phyloP scores from a whole-genome alignment of 306 rosid genomes.

The Begonia peltatifolia region DNA sequence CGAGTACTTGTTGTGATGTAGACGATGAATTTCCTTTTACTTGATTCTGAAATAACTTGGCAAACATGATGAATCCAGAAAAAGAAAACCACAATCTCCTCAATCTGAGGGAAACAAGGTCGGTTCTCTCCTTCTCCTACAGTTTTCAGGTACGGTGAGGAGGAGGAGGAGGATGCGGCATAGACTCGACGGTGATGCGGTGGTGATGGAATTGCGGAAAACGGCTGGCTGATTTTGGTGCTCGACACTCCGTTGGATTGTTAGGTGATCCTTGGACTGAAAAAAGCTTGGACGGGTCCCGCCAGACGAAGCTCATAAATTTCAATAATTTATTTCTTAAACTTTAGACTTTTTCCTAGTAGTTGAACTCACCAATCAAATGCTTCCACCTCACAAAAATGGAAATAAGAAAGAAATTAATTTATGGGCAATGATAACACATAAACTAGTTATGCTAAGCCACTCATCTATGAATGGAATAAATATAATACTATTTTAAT shows the following conservation, averaged over 20 bases:
- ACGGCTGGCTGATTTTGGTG: background rate
- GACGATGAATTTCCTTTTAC: slow-evolving; percentile 9
- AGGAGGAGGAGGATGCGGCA: slow-evolving; percentile 17
- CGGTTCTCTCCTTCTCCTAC: slow-evolving; percentile 1
- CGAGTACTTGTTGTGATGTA: slow-evolving; percentile 2
- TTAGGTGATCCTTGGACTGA: background rate
- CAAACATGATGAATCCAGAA: slow-evolving; percentile 36
- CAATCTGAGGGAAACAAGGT: slow-evolving; percentile 6
- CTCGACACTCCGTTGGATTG: slow-evolving; percentile 11
- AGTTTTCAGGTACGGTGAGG: slow-evolving; percentile 17
- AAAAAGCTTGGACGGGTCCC: background rate
- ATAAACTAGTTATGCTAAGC: no score
- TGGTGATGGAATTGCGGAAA: slow-evolving; percentile 1
- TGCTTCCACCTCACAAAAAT: no score
- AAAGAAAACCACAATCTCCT: slow-evolving; percentile 9
- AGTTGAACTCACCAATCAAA: no score
- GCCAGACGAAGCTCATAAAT: no score
- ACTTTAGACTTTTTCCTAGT: no score
- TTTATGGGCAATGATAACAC: no score
- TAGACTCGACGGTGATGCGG: slow-evolving; percentile 23
- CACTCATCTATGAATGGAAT: no score
- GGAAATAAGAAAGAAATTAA: no score
- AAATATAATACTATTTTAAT: no score
- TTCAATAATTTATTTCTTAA: no score
- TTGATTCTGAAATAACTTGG: slow-evolving; percentile 38